Evolutionary conservation across 2,329 filamentous ascomycete genomes (phyloP), one percentile per base, ranked within the genome.

Genomic region (Aspergillus amoenus): DNA sequence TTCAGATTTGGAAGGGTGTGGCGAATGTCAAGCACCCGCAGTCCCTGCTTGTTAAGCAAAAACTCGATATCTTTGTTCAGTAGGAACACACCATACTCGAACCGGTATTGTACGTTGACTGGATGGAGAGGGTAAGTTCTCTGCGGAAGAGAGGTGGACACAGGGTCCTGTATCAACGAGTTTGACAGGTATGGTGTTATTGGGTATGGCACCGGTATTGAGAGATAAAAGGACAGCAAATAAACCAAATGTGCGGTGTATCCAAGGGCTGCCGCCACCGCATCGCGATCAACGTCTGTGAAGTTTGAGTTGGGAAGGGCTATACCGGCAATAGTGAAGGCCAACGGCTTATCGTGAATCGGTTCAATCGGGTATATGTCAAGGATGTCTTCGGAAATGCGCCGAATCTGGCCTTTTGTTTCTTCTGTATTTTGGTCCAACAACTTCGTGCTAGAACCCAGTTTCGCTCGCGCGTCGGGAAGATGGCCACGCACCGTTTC

Each of bases 11-110:
- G 92, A 6, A 97, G 78, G 0, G 93, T 96, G 65, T 97, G 91
- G 4, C 94, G 84, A 17, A 97, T 91, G 68, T 99, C 94, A 61
- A 97, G 83, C 1, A 96, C 87, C 46, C 88, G 87, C 12, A 97
- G 78, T 0, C 88, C 88, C 63, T 92, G 87, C 1, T 79, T 76
- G 58, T 81, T 83, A 65, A 85, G 78, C 11, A 89, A 70, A 47
- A 87, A 80, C 65, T 97, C 93, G 55, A 99, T 93, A 69, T 97
- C 81, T 75, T 97, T 97, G 78, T 97, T 97, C 13, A 99, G 82
- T n/a, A 97, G 79, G 67, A 97, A 99, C 70, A 96, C 94, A 11
- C 82, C 94, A 72, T 97, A 99, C 67, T 97, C 93, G 73, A 97
- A 97, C 2, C 93, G 87, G 77, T 93, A 97, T 45, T 92, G 86